phyloP scores from a whole-genome alignment of 2,329 filamentous ascomycete species.

The Ascocoryne sarcoides region DNA sequence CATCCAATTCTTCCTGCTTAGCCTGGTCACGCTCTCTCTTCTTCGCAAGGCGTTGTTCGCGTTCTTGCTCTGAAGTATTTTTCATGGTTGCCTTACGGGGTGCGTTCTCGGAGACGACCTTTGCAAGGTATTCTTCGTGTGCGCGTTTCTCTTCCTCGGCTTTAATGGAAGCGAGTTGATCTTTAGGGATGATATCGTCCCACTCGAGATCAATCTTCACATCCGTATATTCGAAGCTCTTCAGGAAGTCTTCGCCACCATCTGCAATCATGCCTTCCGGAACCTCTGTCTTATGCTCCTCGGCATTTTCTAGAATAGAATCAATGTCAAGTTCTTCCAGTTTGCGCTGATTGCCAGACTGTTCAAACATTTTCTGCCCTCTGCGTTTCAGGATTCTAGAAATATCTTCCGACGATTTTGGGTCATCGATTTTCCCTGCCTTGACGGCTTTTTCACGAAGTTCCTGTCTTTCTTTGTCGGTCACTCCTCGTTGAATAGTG shows the following conservation, averaged over 20 bases:
- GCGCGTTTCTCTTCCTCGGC: conserved; percentile 78
- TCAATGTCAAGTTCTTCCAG: conserved; percentile 97
- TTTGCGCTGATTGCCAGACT: conserved; percentile 92
- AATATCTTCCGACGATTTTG: conserved; percentile 87
- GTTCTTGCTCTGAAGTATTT: conserved; percentile 47
- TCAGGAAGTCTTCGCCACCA: conserved; percentile 93
- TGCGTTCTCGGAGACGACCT: conserved; percentile 75
- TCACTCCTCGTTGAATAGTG: conserved; percentile 93
- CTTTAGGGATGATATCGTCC: conserved; percentile 97
- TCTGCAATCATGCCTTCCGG: conserved; percentile 91
- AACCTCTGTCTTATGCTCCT: conserved; percentile 93
- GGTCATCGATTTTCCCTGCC: conserved; percentile 69
- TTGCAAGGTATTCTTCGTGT: conserved; percentile 73
- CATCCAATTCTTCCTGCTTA: conserved; percentile 60
- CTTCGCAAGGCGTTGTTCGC: conserved; percentile 56
- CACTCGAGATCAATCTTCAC: conserved; percentile 96
- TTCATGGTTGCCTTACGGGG: conserved; percentile 65
- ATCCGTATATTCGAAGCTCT: conserved; percentile 84
- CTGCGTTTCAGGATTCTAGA: conserved; percentile 94
- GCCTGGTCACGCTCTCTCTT: conserved; percentile 56
- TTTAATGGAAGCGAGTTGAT: conserved; percentile 83
- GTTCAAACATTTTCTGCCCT: conserved; percentile 99
- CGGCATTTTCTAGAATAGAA: conserved; percentile 90
- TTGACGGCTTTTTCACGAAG: conserved; percentile 67
- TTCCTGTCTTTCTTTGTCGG: conserved; percentile 81